Conservation (phyloP, 225 moss, liverwort and hornwort genomes). For the Thuidium tamariscinum region DNA sequence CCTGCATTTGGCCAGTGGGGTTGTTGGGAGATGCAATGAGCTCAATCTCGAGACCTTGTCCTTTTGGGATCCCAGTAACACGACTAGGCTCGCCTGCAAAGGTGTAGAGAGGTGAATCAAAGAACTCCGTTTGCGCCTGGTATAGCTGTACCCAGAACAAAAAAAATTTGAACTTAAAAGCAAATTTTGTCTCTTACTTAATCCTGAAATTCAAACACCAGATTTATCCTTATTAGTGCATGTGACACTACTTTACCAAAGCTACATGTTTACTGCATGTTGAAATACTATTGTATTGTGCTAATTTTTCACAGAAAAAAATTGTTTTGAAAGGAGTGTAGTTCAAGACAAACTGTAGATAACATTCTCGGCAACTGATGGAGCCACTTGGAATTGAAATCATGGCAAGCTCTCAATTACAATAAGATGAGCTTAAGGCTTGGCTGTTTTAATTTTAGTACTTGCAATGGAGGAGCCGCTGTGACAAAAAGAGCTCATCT, state of each 20-base stretch:
- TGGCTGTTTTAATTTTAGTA: too few relatives aligned
- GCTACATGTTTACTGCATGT: neutral
- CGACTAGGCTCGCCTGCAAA: slow-evolving; percentile 40
- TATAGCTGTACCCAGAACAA: slow-evolving; percentile 21
- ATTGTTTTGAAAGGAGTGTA: too few relatives aligned
- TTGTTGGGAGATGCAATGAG: slow-evolving; percentile 68
- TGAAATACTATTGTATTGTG: neutral
- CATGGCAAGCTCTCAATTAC: neutral
- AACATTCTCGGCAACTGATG: neutral
- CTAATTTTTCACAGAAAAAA: neutral
- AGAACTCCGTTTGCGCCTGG: neutral
- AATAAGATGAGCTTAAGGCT: neutral
- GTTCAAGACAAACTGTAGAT: neutral
- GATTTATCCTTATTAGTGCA: neutral
- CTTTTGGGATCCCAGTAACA: neutral
- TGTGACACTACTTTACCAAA: neutral
- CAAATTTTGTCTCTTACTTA: neutral
- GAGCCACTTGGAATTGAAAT: neutral
- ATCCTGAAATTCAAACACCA: neutral
- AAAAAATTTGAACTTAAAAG: too few relatives aligned
- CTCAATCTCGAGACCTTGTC: slow-evolving; percentile 20
- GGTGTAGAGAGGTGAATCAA: slow-evolving; percentile 13
- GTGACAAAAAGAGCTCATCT: too few relatives aligned
- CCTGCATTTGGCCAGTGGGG: slow-evolving; percentile 33
- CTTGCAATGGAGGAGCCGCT: too few relatives aligned